A percentile compares a stretch with the other conserved stretches of the same genome.
These are phyloP conservation scores for Singerocomus rubriflavus DNA, from an alignment of 1,284 basidiomycete genomes.

Conservation along the genomic window DNA sequence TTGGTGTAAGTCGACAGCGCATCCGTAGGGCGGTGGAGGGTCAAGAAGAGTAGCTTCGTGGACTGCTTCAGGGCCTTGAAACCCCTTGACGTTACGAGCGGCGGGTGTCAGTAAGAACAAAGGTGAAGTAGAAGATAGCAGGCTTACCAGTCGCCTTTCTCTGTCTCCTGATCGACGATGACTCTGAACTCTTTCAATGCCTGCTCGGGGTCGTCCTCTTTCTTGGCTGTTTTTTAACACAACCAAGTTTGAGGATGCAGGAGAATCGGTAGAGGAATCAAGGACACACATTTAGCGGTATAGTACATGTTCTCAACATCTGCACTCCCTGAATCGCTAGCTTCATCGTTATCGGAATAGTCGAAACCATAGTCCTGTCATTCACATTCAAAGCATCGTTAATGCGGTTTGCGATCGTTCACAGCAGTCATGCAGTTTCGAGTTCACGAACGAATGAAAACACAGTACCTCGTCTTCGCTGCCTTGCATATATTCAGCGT, in stretches of 20 bases:
- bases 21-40: slow-evolving; percentile 74
- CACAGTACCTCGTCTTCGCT: slow-evolving; percentile 71
- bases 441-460: slow-evolving; percentile 7
- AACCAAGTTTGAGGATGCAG: not conserved
- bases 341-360: slow-evolving; percentile 91
- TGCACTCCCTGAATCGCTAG: slow-evolving; percentile 74
- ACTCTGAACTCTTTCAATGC: slow-evolving; percentile 84
- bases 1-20: slow-evolving; percentile 85
- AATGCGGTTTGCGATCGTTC: slow-evolving; percentile 1
- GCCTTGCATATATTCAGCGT: slow-evolving; percentile 87
- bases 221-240: slow-evolving; percentile 64
- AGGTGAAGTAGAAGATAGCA: not conserved
- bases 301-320: slow-evolving; percentile 99
- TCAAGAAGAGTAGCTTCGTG: slow-evolving; percentile 90
- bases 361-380: slow-evolving; percentile 93
- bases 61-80: slow-evolving; percentile 99
- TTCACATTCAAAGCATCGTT: slow-evolving; percentile 7
- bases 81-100: slow-evolving; percentile 58
- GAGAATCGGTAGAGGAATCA: not conserved
- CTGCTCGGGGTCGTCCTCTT: slow-evolving; percentile 87
- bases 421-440: not conserved
- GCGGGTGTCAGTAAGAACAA: slow-evolving; percentile 1
- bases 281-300: slow-evolving; percentile 82
- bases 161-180: slow-evolving; percentile 86
- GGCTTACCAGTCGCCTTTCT: slow-evolving; percentile 88